Base-by-base conservation (phyloP, 176 grass and related monocot species). In the Stipa capillata region DNA sequence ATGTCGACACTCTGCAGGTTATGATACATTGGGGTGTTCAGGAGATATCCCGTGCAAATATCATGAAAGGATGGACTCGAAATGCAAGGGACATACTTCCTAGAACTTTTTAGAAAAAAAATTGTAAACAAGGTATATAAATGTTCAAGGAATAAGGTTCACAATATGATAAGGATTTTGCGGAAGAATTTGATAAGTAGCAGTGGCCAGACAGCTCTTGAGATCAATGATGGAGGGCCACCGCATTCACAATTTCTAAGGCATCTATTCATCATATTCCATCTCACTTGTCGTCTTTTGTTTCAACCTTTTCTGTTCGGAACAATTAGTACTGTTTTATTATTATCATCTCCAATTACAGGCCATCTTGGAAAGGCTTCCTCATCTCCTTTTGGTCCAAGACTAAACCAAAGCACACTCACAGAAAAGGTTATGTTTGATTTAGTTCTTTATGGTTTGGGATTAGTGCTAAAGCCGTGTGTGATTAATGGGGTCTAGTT, bases 401-500 rank as follows among this genome's bases (percentile, higher is more conserved):
- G 64, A 78, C 64, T 48, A 35, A 14, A 74, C 14, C 69, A 76
- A 81, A n/a, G 41, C 61, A 70, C 62, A 84, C 80, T 42, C 28
- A 58, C 55, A 84, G 33, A 36, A 66, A 11, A 65, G n/a, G n/a
- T n/a, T n/a, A n/a, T n/a, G n/a, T n/a, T n/a, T n/a, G n/a, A n/a
- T n/a, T n/a, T 51, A 76, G 13, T 67, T 73, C 55, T 73, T 75
- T 85, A 39, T 76, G 63, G 5, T 27, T 89, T 17, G 87, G 87
- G 87, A 89, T 89, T 74, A 81, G 87, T 40, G 82, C 77, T 57
- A 77, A 89, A 81, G 82, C 36, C 76, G 21, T 50, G 37, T 81
- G 76, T 81, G 76, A 89, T 89, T 85, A 85, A 82, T 89, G 70
- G 82, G 86, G 87, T 44, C 82, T 85, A 81, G 76, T 81, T 62